These are phyloP conservation scores for Heliamphora exappendiculata DNA, from an alignment of 148 eudicot species.

Conservation along the genomic window DNA sequence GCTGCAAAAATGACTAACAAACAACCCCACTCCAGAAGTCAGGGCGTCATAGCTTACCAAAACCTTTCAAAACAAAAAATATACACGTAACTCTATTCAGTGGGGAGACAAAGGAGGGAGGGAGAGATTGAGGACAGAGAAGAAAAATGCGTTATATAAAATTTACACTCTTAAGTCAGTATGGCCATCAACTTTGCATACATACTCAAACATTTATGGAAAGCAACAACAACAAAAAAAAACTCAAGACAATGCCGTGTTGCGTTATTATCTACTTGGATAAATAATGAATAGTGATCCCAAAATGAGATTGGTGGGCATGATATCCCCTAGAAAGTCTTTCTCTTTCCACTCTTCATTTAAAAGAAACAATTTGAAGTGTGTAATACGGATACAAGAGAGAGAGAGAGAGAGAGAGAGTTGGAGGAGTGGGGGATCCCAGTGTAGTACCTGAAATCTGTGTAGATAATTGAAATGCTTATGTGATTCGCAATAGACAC, in stretches of 20 bases:
- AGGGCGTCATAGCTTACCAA: too few relatives aligned
- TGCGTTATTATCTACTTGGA: not conserved
- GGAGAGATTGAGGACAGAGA: not conserved
- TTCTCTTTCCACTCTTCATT: not conserved
- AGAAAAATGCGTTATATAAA: not conserved
- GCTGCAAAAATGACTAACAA: too few relatives aligned
- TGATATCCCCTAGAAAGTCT: not conserved
- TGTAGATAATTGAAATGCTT: slow-evolving; percentile 85
- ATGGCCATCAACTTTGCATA: not conserved
- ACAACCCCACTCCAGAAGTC: too few relatives aligned
- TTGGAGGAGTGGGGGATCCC: not conserved
- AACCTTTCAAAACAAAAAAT: too few relatives aligned
- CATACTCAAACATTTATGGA: not conserved
- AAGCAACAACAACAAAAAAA: not conserved
- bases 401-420: not conserved
- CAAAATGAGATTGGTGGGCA: not conserved
- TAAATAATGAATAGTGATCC: not conserved
- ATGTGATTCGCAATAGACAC: slow-evolving; percentile 79
- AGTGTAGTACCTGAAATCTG: slow-evolving; percentile 67
- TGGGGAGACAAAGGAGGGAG: not conserved
- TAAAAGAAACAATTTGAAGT: not conserved
- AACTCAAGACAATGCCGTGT: not conserved
- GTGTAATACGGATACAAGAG: not conserved
- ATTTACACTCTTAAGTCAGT: too few relatives aligned
- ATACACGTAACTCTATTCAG: not conserved